Percentiles rank a stretch among this genome's conserved stretches.
phyloP scores from a whole-genome alignment of 1,284 basidiomycete species.

The Gastroboletus turbinatus region DNA sequence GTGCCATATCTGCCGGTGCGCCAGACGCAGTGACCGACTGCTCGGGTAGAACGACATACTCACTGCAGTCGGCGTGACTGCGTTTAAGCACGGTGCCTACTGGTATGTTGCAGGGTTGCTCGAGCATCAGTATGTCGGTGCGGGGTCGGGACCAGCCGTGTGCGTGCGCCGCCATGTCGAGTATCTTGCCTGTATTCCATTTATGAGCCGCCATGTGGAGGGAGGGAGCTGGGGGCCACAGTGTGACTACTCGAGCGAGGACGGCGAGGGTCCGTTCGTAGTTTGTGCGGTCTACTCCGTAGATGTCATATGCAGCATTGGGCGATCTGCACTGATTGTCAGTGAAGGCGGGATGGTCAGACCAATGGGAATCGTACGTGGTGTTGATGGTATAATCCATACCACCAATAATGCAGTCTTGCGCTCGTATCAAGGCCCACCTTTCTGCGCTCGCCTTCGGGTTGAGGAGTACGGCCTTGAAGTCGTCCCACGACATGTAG shows the following conservation, averaged over 20 bases:
- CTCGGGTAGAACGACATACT: background rate
- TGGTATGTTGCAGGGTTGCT: rapidly evolving
- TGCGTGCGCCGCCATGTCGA: background rate
- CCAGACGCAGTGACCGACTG: background rate
- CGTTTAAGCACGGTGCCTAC: rapidly evolving
- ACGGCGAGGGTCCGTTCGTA: background rate
- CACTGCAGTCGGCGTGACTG: background rate
- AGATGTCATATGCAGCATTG: background rate
- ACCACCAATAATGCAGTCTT: background rate
- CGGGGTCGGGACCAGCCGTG: background rate
- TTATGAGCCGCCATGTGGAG: background rate
- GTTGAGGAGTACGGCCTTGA: no score
- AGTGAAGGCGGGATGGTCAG: background rate
- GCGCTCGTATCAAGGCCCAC: background rate
- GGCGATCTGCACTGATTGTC: background rate
- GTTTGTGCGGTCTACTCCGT: background rate
- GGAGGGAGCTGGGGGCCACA: background rate
- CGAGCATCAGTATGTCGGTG: background rate
- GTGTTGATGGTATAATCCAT: background rate
- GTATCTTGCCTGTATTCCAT: background rate
- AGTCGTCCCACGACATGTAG: no score
- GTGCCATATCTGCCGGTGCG: background rate
- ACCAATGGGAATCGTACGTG: no score
- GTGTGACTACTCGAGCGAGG: background rate
- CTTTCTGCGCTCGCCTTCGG: background rate